Conservation (phyloP, 768 basidiomycete species). For the Naganishia friedmannii region DNA sequence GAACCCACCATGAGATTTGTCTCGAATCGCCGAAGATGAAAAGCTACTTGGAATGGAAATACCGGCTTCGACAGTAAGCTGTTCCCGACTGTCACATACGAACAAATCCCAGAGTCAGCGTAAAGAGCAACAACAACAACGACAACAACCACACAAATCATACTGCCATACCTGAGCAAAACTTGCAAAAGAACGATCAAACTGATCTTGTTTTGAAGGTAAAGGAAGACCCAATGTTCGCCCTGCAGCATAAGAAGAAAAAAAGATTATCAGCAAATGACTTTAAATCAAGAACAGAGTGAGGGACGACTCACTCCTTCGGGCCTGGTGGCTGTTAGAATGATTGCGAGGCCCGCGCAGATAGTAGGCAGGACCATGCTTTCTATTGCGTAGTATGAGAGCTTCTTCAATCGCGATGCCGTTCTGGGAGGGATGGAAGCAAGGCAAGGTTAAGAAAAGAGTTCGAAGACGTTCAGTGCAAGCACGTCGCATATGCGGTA, state of each 20-base stretch:
- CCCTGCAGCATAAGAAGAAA: neutral
- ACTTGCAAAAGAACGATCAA: conserved; percentile 9
- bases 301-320: neutral
- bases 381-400: conserved; percentile 12
- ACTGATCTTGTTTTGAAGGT: conserved; percentile 1
- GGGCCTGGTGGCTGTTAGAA: conserved; percentile 5
- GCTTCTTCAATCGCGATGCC: neutral
- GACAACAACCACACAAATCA: too few species aligned
- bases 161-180: conserved; percentile 5
- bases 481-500: neutral
- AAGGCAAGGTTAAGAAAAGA: too few species aligned
- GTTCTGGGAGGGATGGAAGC: neutral
- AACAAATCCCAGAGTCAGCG: neutral
- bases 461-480: neutral
- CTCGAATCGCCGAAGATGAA: neutral
- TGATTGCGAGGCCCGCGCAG: neutral
- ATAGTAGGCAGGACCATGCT: conserved; percentile 13
- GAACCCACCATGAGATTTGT: neutral
- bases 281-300: neutral
- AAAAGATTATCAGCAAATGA: neutral
- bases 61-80: neutral
- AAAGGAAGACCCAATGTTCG: conserved; percentile 7
- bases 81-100: neutral
- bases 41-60: conserved; percentile 1
- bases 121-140: too few species aligned